These are phyloP conservation scores for Eucalyptus brandiana DNA, from an alignment of 345 rosid species.

Conservation along the genomic window DNA sequence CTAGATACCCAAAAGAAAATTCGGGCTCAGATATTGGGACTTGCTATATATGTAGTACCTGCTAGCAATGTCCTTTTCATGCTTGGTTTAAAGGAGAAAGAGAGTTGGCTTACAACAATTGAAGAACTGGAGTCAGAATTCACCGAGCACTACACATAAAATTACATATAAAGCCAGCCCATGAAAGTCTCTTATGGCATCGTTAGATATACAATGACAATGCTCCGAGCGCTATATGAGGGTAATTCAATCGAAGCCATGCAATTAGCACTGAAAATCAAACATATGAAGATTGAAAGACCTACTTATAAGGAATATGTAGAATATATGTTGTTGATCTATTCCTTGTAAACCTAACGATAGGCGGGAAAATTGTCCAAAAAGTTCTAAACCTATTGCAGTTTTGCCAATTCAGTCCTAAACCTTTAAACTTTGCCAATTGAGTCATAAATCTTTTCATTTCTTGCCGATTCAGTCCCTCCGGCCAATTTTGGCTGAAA, in stretches of 20 bases:
- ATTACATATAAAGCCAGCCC: not conserved
- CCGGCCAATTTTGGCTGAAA: no score
- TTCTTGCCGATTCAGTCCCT: no score
- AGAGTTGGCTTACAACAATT: not conserved
- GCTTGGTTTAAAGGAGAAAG: not conserved
- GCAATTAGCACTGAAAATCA: not conserved
- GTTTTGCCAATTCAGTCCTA: no score
- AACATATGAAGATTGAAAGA: not conserved
- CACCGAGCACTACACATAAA: not conserved
- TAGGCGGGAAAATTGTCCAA: not conserved
- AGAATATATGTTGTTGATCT: not conserved
- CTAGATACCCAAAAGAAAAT: no score
- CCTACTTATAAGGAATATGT: not conserved
- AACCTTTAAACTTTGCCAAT: no score
- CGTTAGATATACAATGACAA: not conserved
- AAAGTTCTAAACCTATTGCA: accelerated
- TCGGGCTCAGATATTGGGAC: no score
- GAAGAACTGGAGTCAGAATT: not conserved
- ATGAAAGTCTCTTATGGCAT: not conserved
- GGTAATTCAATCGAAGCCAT: not conserved
- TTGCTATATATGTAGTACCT: no score
- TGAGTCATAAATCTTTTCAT: accelerated
- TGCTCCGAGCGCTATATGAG: not conserved
- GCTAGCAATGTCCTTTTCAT: no score
- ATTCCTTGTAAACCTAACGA: not conserved